Base-by-base conservation (phyloP, 805 yeast species). In the Candida wancherniae region DNA sequence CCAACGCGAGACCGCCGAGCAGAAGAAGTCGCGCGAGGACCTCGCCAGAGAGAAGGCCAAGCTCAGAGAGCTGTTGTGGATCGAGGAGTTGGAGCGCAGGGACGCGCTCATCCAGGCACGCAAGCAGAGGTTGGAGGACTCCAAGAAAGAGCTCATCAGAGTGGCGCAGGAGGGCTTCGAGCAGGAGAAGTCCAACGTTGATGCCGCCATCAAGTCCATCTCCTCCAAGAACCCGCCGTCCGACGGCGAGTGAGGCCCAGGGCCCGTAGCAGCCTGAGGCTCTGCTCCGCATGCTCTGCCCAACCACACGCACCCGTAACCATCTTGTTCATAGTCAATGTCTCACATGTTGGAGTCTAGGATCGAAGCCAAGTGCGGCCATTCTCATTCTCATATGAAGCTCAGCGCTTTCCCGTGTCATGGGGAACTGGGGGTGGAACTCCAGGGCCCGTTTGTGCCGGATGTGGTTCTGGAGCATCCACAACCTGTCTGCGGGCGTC, bases 1-100 rank as follows among this genome's bases (percentile, higher is more conserved):
- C 55, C 87, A 84, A 39, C 50, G 60, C 19, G 73, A 73, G 17
- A 55, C 65, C 15, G 65, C 55, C 22, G 55, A 50, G 24, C 67
- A 69, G 30, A 66, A 56, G 33, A 34, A 45, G 29, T 26, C 45
- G 3, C 71, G 72, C 31, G 90, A 84, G 44, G 90, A 83, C 19
- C 53, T 66, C 41, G 65, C 84, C 45, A 63, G 75, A 32, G 83
- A 79, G 47, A 83, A 84, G 73, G 94, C 97, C 24, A 81, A 81
- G 56, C 61, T 75, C 52, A 79, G 97, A 66, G 95, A 88, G 53
- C 67, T 63, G 48, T 53, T 88, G 44, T 88, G 97, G 97, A 81
- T 87, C 39, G 85, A 83, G 51, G 94, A 83, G 50, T 69, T 87
- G 49, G 97, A 87, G 53, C 74, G 95, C 62, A 74, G 94, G 56